Evolutionary conservation across 345 rosid species (phyloP).

Genomic region (Geranium brycei): DNA sequence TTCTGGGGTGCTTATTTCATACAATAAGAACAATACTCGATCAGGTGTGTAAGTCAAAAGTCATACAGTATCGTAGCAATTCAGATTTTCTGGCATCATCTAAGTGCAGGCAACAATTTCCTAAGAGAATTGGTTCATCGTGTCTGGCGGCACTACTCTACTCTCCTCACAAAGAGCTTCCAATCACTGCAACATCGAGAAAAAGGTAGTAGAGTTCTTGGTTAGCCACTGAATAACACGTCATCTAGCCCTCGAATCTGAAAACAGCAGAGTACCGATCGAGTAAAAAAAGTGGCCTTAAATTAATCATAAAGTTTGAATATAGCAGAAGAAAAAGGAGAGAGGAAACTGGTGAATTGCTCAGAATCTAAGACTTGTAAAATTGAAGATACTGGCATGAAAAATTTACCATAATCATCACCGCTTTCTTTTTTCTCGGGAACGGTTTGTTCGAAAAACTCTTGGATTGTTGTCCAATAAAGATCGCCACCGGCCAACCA

Average conservation of each 20-base stretch:
- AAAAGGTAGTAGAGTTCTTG: neutral
- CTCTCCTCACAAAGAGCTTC: neutral
- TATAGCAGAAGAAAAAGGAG: too few relatives aligned
- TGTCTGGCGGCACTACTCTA: neutral
- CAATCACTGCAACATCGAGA: neutral
- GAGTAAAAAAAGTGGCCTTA: neutral
- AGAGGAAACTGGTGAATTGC: too few relatives aligned
- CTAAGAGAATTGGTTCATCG: neutral
- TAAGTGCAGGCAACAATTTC: neutral
- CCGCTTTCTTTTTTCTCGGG: conserved; percentile 29
- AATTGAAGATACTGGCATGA: neutral
- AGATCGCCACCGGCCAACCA: conserved; percentile 88
- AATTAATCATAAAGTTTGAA: neutral
- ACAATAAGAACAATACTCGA: neutral
- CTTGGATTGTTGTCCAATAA: conserved; percentile 62
- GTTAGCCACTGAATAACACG: neutral
- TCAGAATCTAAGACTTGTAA: too few relatives aligned
- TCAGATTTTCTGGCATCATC: neutral
- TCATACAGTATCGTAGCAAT: neutral
- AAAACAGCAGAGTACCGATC: neutral
- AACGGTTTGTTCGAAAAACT: conserved; percentile 49
- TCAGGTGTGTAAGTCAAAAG: neutral
- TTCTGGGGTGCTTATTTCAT: neutral
- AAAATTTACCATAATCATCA: neutral
- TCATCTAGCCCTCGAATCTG: neutral